These are phyloP conservation scores for Scheffersomyces insectosa DNA, from an alignment of 1,139 yeast species.

Conservation along the genomic window DNA sequence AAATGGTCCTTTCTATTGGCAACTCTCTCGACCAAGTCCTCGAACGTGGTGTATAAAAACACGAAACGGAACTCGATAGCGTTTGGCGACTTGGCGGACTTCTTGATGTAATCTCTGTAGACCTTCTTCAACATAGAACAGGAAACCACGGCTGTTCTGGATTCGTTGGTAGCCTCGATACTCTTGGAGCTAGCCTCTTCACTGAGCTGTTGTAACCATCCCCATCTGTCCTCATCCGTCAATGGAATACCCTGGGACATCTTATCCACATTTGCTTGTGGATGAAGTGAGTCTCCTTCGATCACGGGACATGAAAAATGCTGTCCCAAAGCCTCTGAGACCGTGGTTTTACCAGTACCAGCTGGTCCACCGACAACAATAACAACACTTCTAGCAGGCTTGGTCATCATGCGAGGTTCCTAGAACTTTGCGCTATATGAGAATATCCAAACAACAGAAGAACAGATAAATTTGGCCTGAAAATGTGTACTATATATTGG, in stretches of 20 bases:
- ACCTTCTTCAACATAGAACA: constrained; percentile 80
- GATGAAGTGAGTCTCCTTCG: constrained; percentile 87
- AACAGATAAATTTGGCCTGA: neutral
- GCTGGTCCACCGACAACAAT: constrained; percentile 83
- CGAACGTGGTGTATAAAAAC: constrained; percentile 65
- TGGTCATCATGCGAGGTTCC: neutral
- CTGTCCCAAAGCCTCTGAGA: constrained; percentile 56
- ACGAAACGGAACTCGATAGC: constrained; percentile 56
- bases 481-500: neutral
- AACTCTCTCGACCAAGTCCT: constrained; percentile 62
- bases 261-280: constrained; percentile 69
- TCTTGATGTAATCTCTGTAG: constrained; percentile 63
- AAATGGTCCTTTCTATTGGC: constrained; percentile 67
- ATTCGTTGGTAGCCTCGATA: constrained; percentile 21
- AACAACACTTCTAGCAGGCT: constrained; percentile 13
- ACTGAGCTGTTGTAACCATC: constrained; percentile 68
- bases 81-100: constrained; percentile 22
- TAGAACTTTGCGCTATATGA: neutral
- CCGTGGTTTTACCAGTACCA: constrained; percentile 89
- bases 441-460: neutral
- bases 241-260: constrained; percentile 82
- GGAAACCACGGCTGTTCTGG: constrained; percentile 54
- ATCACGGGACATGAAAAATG: constrained; percentile 54
- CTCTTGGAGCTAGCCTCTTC: constrained; percentile 38
- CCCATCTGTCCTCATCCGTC: constrained; percentile 89